phyloP scores from a whole-genome alignment of 1,284 basidiomycete species.

The Naganishia albida region DNA sequence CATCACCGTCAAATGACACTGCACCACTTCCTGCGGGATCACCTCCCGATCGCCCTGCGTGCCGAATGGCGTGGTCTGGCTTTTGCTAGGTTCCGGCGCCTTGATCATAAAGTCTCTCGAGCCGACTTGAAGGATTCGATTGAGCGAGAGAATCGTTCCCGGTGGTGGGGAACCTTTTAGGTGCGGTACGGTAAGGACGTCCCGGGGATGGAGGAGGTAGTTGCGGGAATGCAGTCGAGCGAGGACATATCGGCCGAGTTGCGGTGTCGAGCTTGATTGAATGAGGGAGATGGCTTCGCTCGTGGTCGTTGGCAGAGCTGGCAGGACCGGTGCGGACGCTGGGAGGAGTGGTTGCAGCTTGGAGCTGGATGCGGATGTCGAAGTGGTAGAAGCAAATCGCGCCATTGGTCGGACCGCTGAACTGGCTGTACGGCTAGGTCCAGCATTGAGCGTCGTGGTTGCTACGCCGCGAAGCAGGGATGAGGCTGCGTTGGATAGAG shows the following conservation, averaged over 20 bases:
- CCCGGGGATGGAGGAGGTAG: constrained; percentile 83
- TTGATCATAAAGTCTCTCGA: constrained; percentile 83
- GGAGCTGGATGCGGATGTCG: constrained; percentile 30
- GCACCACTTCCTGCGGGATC: constrained; percentile 58
- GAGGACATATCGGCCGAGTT: constrained; percentile 83
- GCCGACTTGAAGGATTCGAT: constrained; percentile 89
- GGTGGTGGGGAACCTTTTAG: constrained; percentile 67
- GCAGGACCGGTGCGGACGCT: constrained; percentile 36
- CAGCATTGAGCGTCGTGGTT: not conserved
- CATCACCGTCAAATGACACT: constrained; percentile 82
- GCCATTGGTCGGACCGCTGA: not conserved
- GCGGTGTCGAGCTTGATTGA: constrained; percentile 48
- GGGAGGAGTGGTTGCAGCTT: constrained; percentile 41
- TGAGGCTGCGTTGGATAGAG: constrained; percentile 6
- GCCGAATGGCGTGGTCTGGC: constrained; percentile 48
- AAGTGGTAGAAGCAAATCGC: constrained; percentile 15
- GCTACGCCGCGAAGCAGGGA: constrained; percentile 2
- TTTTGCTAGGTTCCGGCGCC: constrained; percentile 55
- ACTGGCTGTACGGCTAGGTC: constrained; percentile 15
- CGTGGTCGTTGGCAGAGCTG: constrained; percentile 39
- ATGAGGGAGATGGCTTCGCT: constrained; percentile 53
- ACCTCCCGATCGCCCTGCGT: constrained; percentile 34
- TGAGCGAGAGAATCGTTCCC: constrained; percentile 80
- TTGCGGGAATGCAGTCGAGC: constrained; percentile 84
- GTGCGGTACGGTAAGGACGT: constrained; percentile 82